These are phyloP conservation scores for Termitomyces sp. DNA, from an alignment of 768 basidiomycete genomes.

Conservation along the genomic window DNA sequence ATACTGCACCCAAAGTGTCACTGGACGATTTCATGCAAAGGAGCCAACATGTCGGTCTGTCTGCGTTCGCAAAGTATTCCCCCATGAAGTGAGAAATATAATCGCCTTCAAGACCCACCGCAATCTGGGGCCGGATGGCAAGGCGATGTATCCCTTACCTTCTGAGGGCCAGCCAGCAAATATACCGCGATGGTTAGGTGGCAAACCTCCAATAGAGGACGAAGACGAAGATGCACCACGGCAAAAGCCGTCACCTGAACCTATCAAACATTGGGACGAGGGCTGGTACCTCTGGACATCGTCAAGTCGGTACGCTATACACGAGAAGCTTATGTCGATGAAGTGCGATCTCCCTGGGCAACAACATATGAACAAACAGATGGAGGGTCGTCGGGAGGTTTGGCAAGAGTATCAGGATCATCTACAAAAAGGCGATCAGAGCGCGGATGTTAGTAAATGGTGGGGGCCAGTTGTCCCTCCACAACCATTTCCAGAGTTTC, in stretches of 20 bases:
- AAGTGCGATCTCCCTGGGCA: conserved; percentile 51
- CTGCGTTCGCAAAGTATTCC: conserved; percentile 63
- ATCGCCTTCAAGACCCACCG: conserved; percentile 41
- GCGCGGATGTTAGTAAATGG: conserved; percentile 26
- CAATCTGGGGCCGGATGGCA: conserved; percentile 38
- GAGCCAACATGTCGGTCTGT: conserved; percentile 56
- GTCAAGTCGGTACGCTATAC: conserved; percentile 44
- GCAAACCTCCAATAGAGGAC: conserved; percentile 32
- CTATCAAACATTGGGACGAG: conserved; percentile 63
- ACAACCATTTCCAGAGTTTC: conserved; percentile 34
- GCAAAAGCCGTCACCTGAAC: conserved; percentile 17
- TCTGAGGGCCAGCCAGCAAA: conserved; percentile 57
- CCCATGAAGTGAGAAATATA: conserved; percentile 59
- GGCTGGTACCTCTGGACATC: conserved; percentile 77
- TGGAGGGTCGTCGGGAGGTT: conserved; percentile 35
- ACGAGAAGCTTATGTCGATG: conserved; percentile 61
- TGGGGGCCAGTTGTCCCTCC: conserved; percentile 39
- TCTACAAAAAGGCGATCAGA: conserved; percentile 25
- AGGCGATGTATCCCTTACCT: conserved; percentile 59
- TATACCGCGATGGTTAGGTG: conserved; percentile 42
- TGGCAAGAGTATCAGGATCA: conserved; percentile 53
- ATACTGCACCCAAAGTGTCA: conserved; percentile 56
- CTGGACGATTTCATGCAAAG: conserved; percentile 44
- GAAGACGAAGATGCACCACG: conserved; percentile 23
- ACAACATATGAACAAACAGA: conserved; percentile 33